These are phyloP conservation scores for Nakazawaea peltata DNA, from an alignment of 805 yeast genomes.

Conservation along the genomic window DNA sequence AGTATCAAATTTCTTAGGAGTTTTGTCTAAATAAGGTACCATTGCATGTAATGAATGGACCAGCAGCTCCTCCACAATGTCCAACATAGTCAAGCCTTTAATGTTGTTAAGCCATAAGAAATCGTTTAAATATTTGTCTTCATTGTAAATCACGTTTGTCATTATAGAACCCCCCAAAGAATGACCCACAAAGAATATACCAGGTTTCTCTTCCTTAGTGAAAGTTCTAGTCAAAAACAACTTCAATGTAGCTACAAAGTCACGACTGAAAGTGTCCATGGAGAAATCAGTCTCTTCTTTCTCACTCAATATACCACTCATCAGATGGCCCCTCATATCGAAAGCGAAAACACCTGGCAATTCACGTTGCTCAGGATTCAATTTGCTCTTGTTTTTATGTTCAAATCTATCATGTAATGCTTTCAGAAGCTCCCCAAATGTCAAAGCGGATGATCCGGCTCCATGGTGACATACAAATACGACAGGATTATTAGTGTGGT, in stretches of 20 bases:
- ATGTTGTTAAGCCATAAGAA: conserved; percentile 10
- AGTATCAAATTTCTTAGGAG: conserved; percentile 55
- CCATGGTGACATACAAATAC: conserved; percentile 84
- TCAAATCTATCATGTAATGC: conserved; percentile 31
- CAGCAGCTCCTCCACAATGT: conserved; percentile 94
- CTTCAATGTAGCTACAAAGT: conserved; percentile 42
- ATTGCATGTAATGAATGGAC: conserved; percentile 58
- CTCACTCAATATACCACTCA: conserved; percentile 24
- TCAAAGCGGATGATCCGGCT: conserved; percentile 82
- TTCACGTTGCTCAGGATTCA: conserved; percentile 20
- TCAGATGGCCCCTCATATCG: conserved; percentile 87
- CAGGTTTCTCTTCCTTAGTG: conserved; percentile 18
- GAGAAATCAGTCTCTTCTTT: conserved; percentile 27
- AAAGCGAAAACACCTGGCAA: conserved; percentile 59
- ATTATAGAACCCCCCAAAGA: conserved; percentile 89
- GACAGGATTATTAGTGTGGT: conserved; percentile 30
- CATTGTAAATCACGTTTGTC: conserved; percentile 36
- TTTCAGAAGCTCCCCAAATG: conserved; percentile 54
- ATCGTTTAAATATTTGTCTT: conserved; percentile 7
- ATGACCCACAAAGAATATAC: conserved; percentile 71
- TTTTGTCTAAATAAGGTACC: conserved; percentile 51
- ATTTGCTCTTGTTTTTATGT: conserved; percentile 14
- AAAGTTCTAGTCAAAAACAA: conserved; percentile 23
- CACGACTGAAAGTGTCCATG: conserved; percentile 46
- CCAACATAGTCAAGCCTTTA: conserved; percentile 72